These are phyloP conservation scores for Aspergillus jensenii DNA, from an alignment of 2,329 filamentous ascomycete genomes.

Conservation along the genomic window DNA sequence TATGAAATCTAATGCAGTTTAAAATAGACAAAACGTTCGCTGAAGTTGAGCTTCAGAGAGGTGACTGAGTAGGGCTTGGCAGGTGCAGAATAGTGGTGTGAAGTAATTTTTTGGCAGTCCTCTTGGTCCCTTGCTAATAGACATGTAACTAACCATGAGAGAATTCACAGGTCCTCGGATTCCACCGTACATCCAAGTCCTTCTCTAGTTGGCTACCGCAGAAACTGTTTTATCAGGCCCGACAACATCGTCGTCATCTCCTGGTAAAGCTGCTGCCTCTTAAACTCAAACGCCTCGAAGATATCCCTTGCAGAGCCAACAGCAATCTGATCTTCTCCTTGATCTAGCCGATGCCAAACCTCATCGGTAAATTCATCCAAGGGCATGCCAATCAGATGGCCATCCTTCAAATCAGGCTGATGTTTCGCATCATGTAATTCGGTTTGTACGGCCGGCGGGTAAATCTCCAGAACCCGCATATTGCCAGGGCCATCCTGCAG, in stretches of 20 bases:
- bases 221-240: conserved; percentile 22
- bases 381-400: conserved; percentile 54
- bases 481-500: conserved; percentile 41
- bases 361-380: conserved; percentile 53
- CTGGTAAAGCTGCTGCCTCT: conserved; percentile 46
- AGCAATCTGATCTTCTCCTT: conserved; percentile 53
- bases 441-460: conserved; percentile 57
- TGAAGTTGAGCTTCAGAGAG: no score
- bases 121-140: no score
- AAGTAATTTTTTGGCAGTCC: no score
- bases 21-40: no score
- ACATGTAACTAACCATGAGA: no score
- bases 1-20: no score
- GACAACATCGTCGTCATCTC: conserved; percentile 25
- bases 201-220: conserved; percentile 11
- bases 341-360: conserved; percentile 47
- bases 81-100: no score
- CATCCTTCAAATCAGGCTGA: conserved; percentile 54
- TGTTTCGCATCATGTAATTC: conserved; percentile 57
- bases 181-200: no score
- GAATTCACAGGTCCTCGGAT: no score
- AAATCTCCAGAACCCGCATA: conserved; percentile 56
- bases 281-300: conserved; percentile 49
- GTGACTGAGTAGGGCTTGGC: no score
- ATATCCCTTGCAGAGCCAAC: conserved; percentile 46